Evolutionary conservation across 768 basidiomycete species (phyloP), one percentile per base, ranked within the genome.

Genomic region (Rhizopogon roseolus): DNA sequence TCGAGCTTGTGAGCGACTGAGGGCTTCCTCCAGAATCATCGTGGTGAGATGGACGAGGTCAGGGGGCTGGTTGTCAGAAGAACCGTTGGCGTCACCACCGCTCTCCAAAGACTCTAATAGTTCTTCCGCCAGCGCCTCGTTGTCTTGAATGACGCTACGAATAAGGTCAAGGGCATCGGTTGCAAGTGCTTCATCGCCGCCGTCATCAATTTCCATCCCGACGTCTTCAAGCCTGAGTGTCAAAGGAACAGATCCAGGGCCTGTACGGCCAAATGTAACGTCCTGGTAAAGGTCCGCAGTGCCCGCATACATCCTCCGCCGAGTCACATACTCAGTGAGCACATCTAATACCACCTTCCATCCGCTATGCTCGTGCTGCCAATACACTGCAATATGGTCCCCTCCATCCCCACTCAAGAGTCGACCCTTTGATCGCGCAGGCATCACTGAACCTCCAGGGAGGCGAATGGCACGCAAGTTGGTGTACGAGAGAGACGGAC

Each of bases 291-390:
- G 66, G 66, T 17, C 76, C 67, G 22, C 71, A 6, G 65, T 64
- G 1, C 67, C 61, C n/a, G 73, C 55, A 44, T 78, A 71, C 62
- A 76, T 66, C 9, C 81, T 76, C 54, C 77, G 71, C 29, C 80
- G 79, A 54, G 81, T 84, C 52, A 87, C 82, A 63, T 87, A 91
- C 63, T 88, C 86, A 4, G 82, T 81, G 50, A 96, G 73, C 8
- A 95, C 72, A 60, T 93, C 93, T n/a, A 93, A 66, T 6, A 96
- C 69, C 13, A 96, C 66, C 58, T 81, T 87, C 94, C 94, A 97
- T 2, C 90, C 92, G 6, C 88, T 90, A 62, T 93, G 85, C 42
- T 83, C 75, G 58, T 88, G 85, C 57, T 86, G 78, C 94, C 94
- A 97, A 17, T 80, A 77, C 1, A 95, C 78, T 5, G 88, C 85